Conservation (phyloP, 345 rosid genomes). For the Capsella bursapastoris region DNA sequence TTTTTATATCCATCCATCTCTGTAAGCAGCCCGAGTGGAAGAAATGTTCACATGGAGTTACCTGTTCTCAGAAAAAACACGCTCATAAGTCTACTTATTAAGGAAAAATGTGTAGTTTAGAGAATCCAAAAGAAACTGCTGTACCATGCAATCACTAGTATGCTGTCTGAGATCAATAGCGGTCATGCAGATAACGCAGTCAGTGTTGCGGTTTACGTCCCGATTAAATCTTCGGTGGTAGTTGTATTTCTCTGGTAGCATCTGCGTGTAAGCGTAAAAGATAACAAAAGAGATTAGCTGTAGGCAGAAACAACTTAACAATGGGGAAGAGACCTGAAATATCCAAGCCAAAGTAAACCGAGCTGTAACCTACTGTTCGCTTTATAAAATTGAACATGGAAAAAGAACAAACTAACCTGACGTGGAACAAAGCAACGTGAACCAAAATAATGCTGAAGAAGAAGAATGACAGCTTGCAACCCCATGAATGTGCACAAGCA, state of each 20-base stretch:
- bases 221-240: conserved; percentile 73
- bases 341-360: neutral
- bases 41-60: conserved; percentile 95
- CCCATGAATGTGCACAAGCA: conserved; percentile 72
- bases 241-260: conserved; percentile 95
- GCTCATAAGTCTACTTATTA: conserved; percentile 13
- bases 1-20: conserved; percentile 99
- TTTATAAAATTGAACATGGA: neutral
- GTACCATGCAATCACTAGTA: conserved; percentile 86
- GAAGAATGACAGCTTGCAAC: conserved; percentile 82
- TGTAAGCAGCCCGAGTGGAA: conserved; percentile 95
- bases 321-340: conserved; percentile 4
- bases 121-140: conserved; percentile 15
- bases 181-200: conserved; percentile 99
- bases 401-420: conserved; percentile 62
- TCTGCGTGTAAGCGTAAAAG: conserved; percentile 56
- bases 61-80: conserved; percentile 53
- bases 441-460: conserved; percentile 94
- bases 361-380: neutral
- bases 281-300: conserved; percentile 21
- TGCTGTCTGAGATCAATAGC: conserved; percentile 71
- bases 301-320: conserved; percentile 16
- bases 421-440: conserved; percentile 95
- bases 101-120: neutral
- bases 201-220: conserved; percentile 56